These are phyloP conservation scores for Penicillium roqueforti DNA, from an alignment of 495 filamentous ascomycete species.

Conservation along the genomic window DNA sequence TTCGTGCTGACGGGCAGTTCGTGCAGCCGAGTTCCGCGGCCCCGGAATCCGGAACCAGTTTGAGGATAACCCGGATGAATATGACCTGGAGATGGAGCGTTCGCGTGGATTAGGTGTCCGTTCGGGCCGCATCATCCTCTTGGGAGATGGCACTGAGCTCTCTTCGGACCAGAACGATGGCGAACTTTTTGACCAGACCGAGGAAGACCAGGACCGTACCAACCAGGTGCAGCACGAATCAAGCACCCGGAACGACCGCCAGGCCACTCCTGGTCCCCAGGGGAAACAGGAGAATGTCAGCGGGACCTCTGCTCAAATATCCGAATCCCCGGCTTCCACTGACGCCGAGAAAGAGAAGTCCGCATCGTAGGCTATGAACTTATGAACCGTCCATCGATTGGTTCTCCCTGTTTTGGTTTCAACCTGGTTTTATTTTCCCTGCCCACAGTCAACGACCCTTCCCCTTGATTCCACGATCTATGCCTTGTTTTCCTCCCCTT, in stretches of 20 bases:
- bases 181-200: conserved; percentile 83
- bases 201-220: conserved; percentile 72
- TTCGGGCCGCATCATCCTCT: conserved; percentile 80
- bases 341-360: conserved; percentile 34
- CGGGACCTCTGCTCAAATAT: conserved; percentile 34
- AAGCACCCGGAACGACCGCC: conserved; percentile 42
- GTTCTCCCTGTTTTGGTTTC: conserved; percentile 11
- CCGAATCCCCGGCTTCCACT: conserved; percentile 47
- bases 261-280: conserved; percentile 57
- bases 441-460: conserved; percentile 18
- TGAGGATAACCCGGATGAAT: conserved; percentile 89
- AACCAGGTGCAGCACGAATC: conserved; percentile 52
- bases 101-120: conserved; percentile 57
- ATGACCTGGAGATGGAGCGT: conserved; percentile 76
- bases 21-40: conserved; percentile 90
- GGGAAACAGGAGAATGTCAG: conserved; percentile 23
- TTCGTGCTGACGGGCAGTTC: conserved; percentile 47
- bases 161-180: conserved; percentile 80
- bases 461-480: conserved; percentile 19
- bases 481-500: conserved; percentile 10
- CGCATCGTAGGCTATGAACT: conserved; percentile 25
- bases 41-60: conserved; percentile 77
- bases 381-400: conserved; percentile 1
- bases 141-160: conserved; percentile 91
- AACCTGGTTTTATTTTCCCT: conserved; percentile 20